These are phyloP conservation scores for Ascochyta lentis DNA, from an alignment of 2,329 filamentous ascomycete species.

Conservation along the genomic window DNA sequence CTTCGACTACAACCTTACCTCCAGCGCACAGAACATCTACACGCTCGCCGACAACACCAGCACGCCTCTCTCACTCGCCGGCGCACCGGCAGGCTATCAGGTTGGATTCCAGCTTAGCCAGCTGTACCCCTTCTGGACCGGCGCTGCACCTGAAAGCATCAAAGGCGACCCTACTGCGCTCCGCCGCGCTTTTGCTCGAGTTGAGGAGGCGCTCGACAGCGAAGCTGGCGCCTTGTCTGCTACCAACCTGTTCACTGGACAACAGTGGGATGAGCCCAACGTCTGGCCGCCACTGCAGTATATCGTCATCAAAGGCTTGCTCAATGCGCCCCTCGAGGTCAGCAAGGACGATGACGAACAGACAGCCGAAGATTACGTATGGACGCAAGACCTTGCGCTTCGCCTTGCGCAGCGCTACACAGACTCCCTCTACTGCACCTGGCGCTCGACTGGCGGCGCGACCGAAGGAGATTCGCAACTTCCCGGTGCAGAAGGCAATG, in stretches of 20 bases:
- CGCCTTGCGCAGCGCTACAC: slow-evolving; percentile 69
- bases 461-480: slow-evolving; percentile 50
- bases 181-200: slow-evolving; percentile 60
- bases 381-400: slow-evolving; percentile 63
- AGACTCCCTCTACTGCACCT: slow-evolving; percentile 73
- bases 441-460: slow-evolving; percentile 70
- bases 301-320: slow-evolving; percentile 67
- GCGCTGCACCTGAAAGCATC: slow-evolving; percentile 64
- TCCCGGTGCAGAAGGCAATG: slow-evolving; percentile 55
- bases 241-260: slow-evolving; percentile 65
- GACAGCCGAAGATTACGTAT: slow-evolving; percentile 54
- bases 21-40: slow-evolving; percentile 62
- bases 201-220: slow-evolving; percentile 60
- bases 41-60: slow-evolving; percentile 54
- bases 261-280: slow-evolving; percentile 75
- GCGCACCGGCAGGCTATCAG: slow-evolving; percentile 63
- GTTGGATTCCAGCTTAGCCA: slow-evolving; percentile 65
- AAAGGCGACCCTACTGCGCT: slow-evolving; percentile 66
- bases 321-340: slow-evolving; percentile 65
- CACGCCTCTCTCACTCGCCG: slow-evolving; percentile 44
- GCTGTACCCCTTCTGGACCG: slow-evolving; percentile 74
- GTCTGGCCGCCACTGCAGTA: slow-evolving; percentile 74
- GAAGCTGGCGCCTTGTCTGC: slow-evolving; percentile 66
- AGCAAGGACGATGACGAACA: slow-evolving; percentile 57
- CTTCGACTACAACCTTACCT: slow-evolving; percentile 73